phyloP scores from a whole-genome alignment of 1,284 basidiomycete genomes.

The Cutaneotrichosporon spelunceum region DNA sequence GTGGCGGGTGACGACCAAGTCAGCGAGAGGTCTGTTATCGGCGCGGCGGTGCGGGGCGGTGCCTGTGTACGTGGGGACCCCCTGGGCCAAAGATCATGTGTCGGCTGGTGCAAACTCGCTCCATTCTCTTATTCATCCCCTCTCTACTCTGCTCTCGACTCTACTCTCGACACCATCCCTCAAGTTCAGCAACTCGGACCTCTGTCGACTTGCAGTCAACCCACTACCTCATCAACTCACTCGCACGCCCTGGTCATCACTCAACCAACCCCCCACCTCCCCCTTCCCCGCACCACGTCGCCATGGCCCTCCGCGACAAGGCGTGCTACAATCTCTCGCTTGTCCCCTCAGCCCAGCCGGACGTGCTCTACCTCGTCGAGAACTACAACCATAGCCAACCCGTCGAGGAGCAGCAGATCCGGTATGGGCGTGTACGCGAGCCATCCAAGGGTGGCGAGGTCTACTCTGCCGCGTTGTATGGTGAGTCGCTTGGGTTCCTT shows the following conservation, averaged over 20 bases:
- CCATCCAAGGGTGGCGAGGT: conserved; percentile 31
- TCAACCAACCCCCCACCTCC: not conserved
- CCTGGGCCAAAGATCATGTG: not conserved
- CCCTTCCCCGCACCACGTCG: conserved; percentile 28
- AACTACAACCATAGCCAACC: not conserved
- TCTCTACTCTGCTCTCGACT: not conserved
- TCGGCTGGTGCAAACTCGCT: no score
- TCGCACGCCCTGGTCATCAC: no score
- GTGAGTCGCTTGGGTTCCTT: conserved; percentile 24
- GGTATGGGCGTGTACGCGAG: conserved; percentile 35
- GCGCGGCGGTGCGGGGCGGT: not conserved
- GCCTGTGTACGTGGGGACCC: not conserved
- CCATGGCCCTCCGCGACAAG: conserved; percentile 33
- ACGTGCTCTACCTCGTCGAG: conserved; percentile 36
- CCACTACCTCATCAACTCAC: no score
- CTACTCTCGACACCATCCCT: not conserved
- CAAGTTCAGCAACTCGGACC: no score
- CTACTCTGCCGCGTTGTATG: conserved; percentile 39
- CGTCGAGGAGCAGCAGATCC: conserved; percentile 17
- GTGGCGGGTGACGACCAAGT: no score
- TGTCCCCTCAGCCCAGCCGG: conserved; percentile 19
- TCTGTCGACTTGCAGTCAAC: not conserved
- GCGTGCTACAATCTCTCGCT: conserved; percentile 40
- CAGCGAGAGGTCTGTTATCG: no score
- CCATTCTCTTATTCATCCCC: not conserved